These are phyloP conservation scores for Aspergillus asperescens DNA, from an alignment of 495 filamentous ascomycete species.

Conservation along the genomic window DNA sequence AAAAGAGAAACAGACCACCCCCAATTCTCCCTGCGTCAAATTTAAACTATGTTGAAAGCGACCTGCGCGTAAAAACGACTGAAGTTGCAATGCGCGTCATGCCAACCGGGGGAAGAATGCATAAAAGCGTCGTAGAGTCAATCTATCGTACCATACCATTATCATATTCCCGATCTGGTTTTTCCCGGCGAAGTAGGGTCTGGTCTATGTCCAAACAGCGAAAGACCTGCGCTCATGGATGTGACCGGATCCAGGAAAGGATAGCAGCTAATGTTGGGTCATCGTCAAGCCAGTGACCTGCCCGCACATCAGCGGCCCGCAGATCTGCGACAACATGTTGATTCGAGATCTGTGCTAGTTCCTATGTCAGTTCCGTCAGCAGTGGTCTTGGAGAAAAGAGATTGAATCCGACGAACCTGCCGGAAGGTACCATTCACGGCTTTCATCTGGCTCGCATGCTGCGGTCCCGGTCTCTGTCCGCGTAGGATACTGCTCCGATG, in stretches of 20 bases:
- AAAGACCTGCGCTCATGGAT: slow-evolving; percentile 19
- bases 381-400: neutral
- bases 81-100: slow-evolving; percentile 6
- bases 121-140: slow-evolving; percentile 9
- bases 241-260: slow-evolving; percentile 40
- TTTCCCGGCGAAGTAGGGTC: neutral
- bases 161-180: too few species aligned
- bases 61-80: slow-evolving; percentile 16
- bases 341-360: slow-evolving; percentile 63
- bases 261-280: slow-evolving; percentile 54
- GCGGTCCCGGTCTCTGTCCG: slow-evolving; percentile 54
- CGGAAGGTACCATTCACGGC: slow-evolving; percentile 54
- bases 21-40: slow-evolving; percentile 4
- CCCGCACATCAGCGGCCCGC: slow-evolving; percentile 54
- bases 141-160: slow-evolving; percentile 3
- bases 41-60: slow-evolving; percentile 11
- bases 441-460: slow-evolving; percentile 55
- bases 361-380: slow-evolving; percentile 38
- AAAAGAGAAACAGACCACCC: neutral
- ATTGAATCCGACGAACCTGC: slow-evolving; percentile 45
- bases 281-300: slow-evolving; percentile 70
- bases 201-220: too few species aligned
- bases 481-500: slow-evolving; percentile 61
- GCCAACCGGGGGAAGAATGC: slow-evolving; percentile 9
- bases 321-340: slow-evolving; percentile 61